A percentile compares a stretch with the other conserved stretches of the same genome.
phyloP scores from a whole-genome alignment of 164 flowering plant genomes.

The Magnolia officinalis region DNA sequence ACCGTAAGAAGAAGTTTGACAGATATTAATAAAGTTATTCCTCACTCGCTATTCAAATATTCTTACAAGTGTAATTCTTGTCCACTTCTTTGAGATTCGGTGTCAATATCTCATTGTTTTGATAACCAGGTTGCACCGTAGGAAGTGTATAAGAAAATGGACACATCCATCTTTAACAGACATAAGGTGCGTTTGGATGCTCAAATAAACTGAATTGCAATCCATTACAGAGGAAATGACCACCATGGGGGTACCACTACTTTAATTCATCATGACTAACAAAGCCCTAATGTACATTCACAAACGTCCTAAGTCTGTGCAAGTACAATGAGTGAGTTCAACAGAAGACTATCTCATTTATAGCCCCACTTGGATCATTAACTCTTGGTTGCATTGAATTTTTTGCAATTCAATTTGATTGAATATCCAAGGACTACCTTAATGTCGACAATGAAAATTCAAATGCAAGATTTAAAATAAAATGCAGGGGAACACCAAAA shows the following conservation, averaged over 20 bases:
- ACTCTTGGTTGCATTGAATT: not conserved
- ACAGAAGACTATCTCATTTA: not conserved
- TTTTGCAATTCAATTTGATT: not conserved
- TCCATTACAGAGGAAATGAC: not conserved
- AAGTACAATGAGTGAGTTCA: not conserved
- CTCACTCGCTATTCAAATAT: no score
- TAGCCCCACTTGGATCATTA: not conserved
- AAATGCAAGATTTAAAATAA: not conserved
- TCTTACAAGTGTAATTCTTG: no score
- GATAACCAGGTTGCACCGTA: no score
- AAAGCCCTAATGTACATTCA: no score
- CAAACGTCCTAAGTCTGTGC: no score
- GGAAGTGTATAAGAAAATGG: no score
- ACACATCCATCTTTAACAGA: no score
- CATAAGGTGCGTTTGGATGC: not conserved
- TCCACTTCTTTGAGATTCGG: no score
- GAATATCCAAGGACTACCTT: not conserved
- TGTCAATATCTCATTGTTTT: no score
- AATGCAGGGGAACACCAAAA: no score
- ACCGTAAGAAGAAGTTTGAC: no score
- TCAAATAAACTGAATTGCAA: not conserved
- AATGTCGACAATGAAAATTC: not conserved
- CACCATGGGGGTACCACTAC: not conserved
- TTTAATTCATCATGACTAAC: not conserved
- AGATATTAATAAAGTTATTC: no score